Evolutionary conservation across 2,329 filamentous ascomycete genomes (phyloP).

Genomic region (Lecanosticta acicola): DNA sequence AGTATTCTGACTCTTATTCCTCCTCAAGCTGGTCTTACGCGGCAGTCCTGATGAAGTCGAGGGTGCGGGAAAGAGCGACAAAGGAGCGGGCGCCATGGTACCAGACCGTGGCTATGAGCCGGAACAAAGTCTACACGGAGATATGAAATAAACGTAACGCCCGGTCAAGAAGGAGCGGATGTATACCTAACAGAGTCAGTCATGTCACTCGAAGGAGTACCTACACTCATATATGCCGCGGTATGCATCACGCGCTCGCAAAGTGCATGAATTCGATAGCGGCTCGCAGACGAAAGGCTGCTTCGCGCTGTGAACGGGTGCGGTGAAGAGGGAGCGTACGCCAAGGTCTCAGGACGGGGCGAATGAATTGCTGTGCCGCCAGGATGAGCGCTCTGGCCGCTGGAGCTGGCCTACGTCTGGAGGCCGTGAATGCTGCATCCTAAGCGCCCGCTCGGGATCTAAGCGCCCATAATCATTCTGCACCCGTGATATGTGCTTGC

Average conservation of each 20-base stretch:
- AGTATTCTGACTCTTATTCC: conserved; percentile 2
- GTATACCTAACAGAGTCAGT: conserved; percentile 8
- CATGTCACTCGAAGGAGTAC: conserved; percentile 6
- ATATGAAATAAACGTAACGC: conserved; percentile 5
- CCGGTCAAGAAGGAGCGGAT: conserved; percentile 5
- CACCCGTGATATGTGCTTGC: background rate
- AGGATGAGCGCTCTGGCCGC: conserved; percentile 4
- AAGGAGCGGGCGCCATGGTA: conserved; percentile 19
- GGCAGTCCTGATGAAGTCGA: conserved; percentile 9
- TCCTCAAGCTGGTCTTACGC: conserved; percentile 14
- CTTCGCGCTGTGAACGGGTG: conserved; percentile 10
- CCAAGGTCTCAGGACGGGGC: conserved; percentile 13
- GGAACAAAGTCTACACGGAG: conserved; percentile 2
- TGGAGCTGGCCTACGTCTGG: conserved; percentile 10
- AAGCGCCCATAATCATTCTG: conserved; percentile 13
- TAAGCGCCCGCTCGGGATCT: conserved; percentile 21
- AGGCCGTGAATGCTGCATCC: conserved; percentile 6
- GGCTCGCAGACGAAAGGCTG: conserved; percentile 4
- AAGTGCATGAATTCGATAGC: conserved; percentile 11
- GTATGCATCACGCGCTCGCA: background rate
- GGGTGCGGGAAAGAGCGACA: conserved; percentile 19
- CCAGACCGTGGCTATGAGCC: conserved; percentile 12
- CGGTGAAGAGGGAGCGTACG: conserved; percentile 7
- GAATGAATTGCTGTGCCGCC: conserved; percentile 27
- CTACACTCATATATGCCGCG: conserved; percentile 10